A percentile compares a stretch with the other conserved stretches of the same genome.
phyloP scores from a whole-genome alignment of 148 eudicot species.

The Chenopodium quinoa region DNA sequence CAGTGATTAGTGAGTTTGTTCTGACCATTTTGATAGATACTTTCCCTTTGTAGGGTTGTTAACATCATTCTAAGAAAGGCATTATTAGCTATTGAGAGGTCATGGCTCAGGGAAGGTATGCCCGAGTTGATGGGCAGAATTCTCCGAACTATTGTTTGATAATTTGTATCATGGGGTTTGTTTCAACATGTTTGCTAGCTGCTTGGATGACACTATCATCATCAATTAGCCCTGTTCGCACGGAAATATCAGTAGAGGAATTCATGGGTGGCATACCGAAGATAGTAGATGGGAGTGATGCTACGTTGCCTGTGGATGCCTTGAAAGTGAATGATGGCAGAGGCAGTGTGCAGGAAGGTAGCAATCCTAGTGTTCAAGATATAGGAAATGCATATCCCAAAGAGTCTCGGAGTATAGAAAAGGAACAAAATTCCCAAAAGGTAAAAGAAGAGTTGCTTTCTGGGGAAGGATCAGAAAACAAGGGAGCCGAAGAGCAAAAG shows the following conservation, averaged over 20 bases:
- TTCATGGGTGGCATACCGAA: conserved; percentile 30
- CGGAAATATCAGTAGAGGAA: conserved; percentile 28
- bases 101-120: conserved; percentile 56
- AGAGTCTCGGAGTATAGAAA: conserved; percentile 23
- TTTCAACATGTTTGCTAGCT: conserved; percentile 54
- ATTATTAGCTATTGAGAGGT: background rate
- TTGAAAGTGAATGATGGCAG: conserved; percentile 25
- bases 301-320: conserved; percentile 31
- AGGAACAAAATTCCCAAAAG: conserved; percentile 9
- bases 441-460: conserved; percentile 22
- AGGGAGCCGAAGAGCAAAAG: background rate
- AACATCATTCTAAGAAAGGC: background rate
- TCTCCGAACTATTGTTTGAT: conserved; percentile 40
- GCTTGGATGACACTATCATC: conserved; percentile 61
- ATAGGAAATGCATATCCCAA: conserved; percentile 12
- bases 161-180: conserved; percentile 39
- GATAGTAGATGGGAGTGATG: conserved; percentile 20
- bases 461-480: conserved; percentile 13
- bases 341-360: conserved; percentile 14
- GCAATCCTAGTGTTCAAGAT: conserved; percentile 10
- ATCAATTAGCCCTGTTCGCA: conserved; percentile 39
- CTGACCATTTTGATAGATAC: background rate
- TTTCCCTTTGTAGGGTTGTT: conserved; percentile 2
- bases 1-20: background rate
- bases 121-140: conserved; percentile 52